These are phyloP conservation scores for Pyrenophora teres DNA, from an alignment of 2,329 filamentous ascomycete species.

Conservation along the genomic window DNA sequence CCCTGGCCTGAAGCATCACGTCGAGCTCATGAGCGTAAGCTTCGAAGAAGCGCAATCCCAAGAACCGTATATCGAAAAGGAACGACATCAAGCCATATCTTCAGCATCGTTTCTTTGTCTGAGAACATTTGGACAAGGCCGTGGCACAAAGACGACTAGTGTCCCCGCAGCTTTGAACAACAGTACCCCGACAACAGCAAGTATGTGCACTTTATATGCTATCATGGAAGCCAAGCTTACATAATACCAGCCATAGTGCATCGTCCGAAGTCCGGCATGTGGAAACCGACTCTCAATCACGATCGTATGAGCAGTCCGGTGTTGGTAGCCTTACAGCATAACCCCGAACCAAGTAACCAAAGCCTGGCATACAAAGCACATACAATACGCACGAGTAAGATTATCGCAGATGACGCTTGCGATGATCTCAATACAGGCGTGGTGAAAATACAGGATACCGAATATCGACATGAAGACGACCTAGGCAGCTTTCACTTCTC, in stretches of 20 bases:
- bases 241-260: background rate
- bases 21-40: slow-evolving; percentile 3
- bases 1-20: slow-evolving; percentile 1
- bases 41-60: background rate
- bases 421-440: background rate
- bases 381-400: background rate
- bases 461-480: background rate
- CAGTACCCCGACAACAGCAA: background rate
- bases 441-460: background rate
- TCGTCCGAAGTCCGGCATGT: slow-evolving; percentile 1
- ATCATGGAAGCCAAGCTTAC: slow-evolving; percentile 2
- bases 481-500: background rate
- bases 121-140: background rate
- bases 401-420: background rate
- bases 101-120: background rate
- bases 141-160: background rate
- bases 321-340: slow-evolving; percentile 8
- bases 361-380: background rate
- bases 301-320: slow-evolving; percentile 7
- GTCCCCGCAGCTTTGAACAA: background rate
- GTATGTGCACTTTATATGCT: background rate
- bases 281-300: background rate
- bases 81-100: background rate
- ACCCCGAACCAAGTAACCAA: background rate
- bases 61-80: background rate